phyloP scores from a whole-genome alignment of 257 asterid genomes.

The Orobanche coerulescens region DNA sequence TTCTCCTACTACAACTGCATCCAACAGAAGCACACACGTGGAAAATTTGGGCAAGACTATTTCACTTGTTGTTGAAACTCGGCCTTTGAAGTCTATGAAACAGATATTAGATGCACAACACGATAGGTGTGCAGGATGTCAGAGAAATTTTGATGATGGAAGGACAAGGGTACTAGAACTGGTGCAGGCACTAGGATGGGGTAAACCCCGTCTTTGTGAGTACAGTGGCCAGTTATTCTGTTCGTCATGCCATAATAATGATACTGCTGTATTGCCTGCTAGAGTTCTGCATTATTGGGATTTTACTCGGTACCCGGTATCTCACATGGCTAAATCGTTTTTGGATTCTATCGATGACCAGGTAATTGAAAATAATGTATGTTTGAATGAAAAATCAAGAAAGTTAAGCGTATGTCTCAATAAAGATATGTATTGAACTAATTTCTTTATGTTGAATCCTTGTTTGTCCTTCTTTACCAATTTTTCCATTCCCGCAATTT shows the following conservation, averaged over 20 bases:
- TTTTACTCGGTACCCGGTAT: constrained; percentile 73
- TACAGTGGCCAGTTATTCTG: constrained; percentile 86
- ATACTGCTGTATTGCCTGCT: constrained; percentile 82
- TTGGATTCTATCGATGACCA: constrained; percentile 81
- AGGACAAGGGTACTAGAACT: constrained; percentile 61
- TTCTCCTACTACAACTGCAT: constrained; percentile 33
- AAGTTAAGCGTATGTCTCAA: background rate
- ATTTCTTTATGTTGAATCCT: background rate
- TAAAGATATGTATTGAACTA: constrained; percentile 7
- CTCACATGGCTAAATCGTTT: constrained; percentile 81
- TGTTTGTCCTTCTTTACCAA: background rate
- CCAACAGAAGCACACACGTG: constrained; percentile 22
- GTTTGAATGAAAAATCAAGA: background rate
- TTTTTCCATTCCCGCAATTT: background rate
- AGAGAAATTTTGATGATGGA: constrained; percentile 59
- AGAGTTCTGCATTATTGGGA: constrained; percentile 89
- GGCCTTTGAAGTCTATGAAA: constrained; percentile 54
- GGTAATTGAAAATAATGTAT: constrained; percentile 33
- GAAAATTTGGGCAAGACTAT: constrained; percentile 66
- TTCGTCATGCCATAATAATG: constrained; percentile 81
- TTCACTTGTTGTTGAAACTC: constrained; percentile 56
- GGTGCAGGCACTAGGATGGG: constrained; percentile 81
- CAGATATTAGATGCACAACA: constrained; percentile 85
- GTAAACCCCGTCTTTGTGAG: constrained; percentile 89
- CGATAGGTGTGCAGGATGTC: constrained; percentile 85